Evolutionary conservation across 192 early-diverging fungal species (phyloP).

Genomic region (Coemansia sp.): DNA sequence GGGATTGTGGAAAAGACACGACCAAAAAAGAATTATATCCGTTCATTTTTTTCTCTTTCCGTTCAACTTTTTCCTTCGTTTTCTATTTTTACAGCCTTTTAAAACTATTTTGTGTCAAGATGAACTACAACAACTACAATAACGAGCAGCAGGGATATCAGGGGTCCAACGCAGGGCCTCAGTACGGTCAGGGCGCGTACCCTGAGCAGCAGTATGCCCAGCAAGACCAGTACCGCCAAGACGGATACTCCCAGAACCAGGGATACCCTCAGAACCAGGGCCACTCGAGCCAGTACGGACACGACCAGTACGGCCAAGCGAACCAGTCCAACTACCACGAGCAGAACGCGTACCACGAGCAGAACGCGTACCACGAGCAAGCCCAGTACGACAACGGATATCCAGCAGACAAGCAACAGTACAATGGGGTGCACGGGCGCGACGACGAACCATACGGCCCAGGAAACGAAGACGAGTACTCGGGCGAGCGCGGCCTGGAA

Average conservation of each 20-base stretch:
- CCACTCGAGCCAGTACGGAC: slow-evolving; percentile 7
- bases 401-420: neutral
- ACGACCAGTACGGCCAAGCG: neutral
- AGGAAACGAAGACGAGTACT: slow-evolving; percentile 15
- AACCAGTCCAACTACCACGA: neutral
- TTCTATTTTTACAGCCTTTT: neutral
- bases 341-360: neutral
- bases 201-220: slow-evolving; percentile 3
- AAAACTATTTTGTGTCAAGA: neutral
- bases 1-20: too few relatives aligned
- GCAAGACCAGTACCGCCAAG: slow-evolving; percentile 13
- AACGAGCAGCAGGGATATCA: neutral
- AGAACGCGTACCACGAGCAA: neutral
- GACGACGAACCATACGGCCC: neutral
- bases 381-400: slow-evolving; percentile 2
- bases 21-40: too few relatives aligned
- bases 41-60: neutral
- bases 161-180: neutral
- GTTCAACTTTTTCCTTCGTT: neutral
- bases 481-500: slow-evolving; percentile 42
- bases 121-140: slow-evolving; percentile 12
- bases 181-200: slow-evolving; percentile 2
- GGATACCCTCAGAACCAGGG: slow-evolving; percentile 12
- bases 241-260: slow-evolving; percentile 7
- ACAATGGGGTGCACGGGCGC: neutral